These are phyloP conservation scores for Oryza coarctata DNA, from an alignment of 176 grass and related monocot genomes.

Conservation along the genomic window DNA sequence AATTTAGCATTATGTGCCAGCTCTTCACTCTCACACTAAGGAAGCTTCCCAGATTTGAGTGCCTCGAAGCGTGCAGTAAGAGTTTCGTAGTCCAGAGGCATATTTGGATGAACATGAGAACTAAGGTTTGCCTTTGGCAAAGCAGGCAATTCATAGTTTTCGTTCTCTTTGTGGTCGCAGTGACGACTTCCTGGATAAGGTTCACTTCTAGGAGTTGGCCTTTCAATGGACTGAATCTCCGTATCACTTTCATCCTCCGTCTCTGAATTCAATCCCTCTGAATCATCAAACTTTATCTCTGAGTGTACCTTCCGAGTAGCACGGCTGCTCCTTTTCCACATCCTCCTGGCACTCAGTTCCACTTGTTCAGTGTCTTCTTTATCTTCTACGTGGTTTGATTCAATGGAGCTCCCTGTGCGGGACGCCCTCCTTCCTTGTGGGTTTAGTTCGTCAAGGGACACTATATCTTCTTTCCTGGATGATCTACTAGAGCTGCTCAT, in stretches of 20 bases:
- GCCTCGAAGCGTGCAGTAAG: conserved; percentile 83
- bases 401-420: conserved; percentile 48
- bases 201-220: conserved; percentile 42
- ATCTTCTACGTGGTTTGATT: conserved; percentile 40
- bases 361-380: conserved; percentile 34
- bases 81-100: conserved; percentile 89
- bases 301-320: conserved; percentile 48
- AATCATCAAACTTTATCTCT: conserved; percentile 81
- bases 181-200: conserved; percentile 20
- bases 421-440: conserved; percentile 28
- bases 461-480: conserved; percentile 45
- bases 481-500: conserved; percentile 43
- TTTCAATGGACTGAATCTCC: conserved; percentile 48
- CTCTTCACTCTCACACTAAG: conserved; percentile 16
- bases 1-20: not conserved
- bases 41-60: conserved; percentile 57
- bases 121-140: conserved; percentile 39
- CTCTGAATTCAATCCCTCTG: conserved; percentile 55
- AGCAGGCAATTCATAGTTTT: conserved; percentile 24
- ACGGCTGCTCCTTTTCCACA: conserved; percentile 43
- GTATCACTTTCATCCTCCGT: conserved; percentile 40
- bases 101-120: conserved; percentile 75
- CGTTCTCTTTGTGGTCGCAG: conserved; percentile 32
- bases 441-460: conserved; percentile 45
- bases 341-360: conserved; percentile 48